Conservation (phyloP, 1,139 yeast species). For the Pichia terricola region DNA sequence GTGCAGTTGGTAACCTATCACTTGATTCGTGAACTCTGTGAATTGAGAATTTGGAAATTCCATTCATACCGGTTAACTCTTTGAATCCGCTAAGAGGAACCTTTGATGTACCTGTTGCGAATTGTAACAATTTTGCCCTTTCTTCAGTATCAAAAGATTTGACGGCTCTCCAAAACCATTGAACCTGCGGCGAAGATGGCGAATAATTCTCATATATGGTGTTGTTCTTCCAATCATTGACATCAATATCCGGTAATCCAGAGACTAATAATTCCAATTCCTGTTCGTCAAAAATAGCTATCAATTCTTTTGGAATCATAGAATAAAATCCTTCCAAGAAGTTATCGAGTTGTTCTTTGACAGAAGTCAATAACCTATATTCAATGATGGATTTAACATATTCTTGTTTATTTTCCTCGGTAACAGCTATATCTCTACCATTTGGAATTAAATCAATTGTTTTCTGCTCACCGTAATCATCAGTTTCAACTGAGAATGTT, state of each 20-base stretch:
- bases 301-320: constrained; percentile 77
- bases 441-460: constrained; percentile 50
- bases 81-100: constrained; percentile 94
- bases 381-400: constrained; percentile 83
- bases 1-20: constrained; percentile 88
- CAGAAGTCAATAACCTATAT: constrained; percentile 74
- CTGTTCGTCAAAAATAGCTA: constrained; percentile 88
- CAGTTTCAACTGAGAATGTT: constrained; percentile 87
- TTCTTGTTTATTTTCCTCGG: constrained; percentile 84
- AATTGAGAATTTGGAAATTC: constrained; percentile 77
- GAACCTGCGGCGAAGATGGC: constrained; percentile 77
- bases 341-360: constrained; percentile 79
- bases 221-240: constrained; percentile 90
- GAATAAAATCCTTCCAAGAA: constrained; percentile 86
- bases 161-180: constrained; percentile 98
- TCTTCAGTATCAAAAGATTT: constrained; percentile 91
- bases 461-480: constrained; percentile 85
- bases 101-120: constrained; percentile 95
- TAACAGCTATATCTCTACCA: constrained; percentile 79
- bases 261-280: constrained; percentile 87
- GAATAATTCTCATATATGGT: constrained; percentile 78
- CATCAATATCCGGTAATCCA: constrained; percentile 94
- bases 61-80: constrained; percentile 82
- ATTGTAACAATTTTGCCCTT: constrained; percentile 85
- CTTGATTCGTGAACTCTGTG: constrained; percentile 83